Evolutionary conservation across 2,329 filamentous ascomycete genomes (phyloP).

Genomic region (Epichloe sibirici): DNA sequence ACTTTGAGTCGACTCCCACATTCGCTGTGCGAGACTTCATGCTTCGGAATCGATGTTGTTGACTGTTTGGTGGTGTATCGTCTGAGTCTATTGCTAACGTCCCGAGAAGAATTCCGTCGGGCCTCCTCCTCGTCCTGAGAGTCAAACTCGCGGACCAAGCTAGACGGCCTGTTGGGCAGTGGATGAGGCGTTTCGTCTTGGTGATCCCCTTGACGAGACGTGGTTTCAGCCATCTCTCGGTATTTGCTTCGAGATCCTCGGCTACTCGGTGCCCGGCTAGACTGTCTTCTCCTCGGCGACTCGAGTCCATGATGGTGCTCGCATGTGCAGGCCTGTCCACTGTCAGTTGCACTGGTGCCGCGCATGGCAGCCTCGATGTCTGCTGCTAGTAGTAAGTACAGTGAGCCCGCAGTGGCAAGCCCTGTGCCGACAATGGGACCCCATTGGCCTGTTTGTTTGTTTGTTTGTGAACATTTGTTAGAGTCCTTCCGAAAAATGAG

Average conservation of each 20-base stretch:
- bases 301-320: constrained; percentile 4
- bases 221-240: neutral
- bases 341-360: neutral
- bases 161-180: neutral
- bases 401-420: constrained; percentile 44
- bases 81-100: neutral
- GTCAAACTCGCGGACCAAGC: neutral
- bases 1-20: constrained; percentile 27
- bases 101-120: neutral
- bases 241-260: neutral
- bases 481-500: neutral
- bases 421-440: constrained; percentile 45
- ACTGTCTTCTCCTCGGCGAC: neutral
- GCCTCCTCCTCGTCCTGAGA: neutral
- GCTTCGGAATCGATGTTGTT: neutral
- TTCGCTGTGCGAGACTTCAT: neutral
- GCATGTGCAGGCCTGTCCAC: constrained; percentile 7
- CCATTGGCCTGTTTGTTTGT: constrained; percentile 38
- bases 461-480: neutral
- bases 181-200: neutral
- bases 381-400: constrained; percentile 38
- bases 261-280: neutral
- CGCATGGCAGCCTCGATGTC: constrained; percentile 13
- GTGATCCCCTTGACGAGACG: neutral
- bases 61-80: neutral